Conservation (phyloP, 2,329 filamentous ascomycete species). For the Monosporascus sp. region DNA sequence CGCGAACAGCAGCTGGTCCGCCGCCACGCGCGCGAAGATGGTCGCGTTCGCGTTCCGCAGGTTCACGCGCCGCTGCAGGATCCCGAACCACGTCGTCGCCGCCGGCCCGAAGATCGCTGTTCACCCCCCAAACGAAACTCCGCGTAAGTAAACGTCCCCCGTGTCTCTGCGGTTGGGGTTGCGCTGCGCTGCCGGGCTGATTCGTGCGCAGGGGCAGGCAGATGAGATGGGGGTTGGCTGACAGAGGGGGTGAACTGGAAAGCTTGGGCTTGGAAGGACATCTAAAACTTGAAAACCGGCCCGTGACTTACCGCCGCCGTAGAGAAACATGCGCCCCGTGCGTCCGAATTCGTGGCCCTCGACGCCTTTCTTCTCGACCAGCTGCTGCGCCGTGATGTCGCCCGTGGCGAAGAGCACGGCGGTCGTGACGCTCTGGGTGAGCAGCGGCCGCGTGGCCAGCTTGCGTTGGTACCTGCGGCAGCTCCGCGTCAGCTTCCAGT, state of each 20-base stretch:
- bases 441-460: conserved; percentile 73
- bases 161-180: no score
- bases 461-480: conserved; percentile 74
- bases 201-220: no score
- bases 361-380: conserved; percentile 75
- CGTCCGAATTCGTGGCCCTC: conserved; percentile 69
- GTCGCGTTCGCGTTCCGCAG: conserved; percentile 63
- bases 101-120: conserved; percentile 79
- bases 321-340: conserved; percentile 74
- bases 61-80: conserved; percentile 67
- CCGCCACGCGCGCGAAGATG: conserved; percentile 70
- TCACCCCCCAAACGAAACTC: no score
- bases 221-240: no score
- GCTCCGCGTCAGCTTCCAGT: background rate
- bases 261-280: no score
- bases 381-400: conserved; percentile 86
- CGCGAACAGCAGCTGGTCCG: conserved; percentile 79
- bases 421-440: conserved; percentile 88
- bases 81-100: conserved; percentile 79
- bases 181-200: no score
- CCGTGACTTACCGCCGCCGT: conserved; percentile 62
- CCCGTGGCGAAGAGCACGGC: conserved; percentile 89
- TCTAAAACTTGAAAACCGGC: no score
- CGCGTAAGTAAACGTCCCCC: no score
- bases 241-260: no score